Evolutionary conservation across 2,329 filamentous ascomycete species (phyloP).

Genomic region (Myriangium duriaei): DNA sequence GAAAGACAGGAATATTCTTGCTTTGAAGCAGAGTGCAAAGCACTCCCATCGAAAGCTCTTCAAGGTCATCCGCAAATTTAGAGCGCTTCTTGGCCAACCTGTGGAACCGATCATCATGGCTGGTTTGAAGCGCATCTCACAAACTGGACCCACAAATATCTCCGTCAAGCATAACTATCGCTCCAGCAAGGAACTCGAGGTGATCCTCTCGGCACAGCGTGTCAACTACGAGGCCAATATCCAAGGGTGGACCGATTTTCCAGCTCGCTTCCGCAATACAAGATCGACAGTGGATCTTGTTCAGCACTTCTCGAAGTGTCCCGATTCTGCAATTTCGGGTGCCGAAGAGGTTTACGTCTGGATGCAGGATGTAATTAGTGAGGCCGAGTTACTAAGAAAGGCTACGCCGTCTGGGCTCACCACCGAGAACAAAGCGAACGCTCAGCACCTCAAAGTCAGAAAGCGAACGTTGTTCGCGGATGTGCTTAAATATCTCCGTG

Average conservation of each 20-base stretch:
- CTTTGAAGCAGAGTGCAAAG: slow-evolving; percentile 75
- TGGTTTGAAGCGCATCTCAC: slow-evolving; percentile 12
- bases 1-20: slow-evolving; percentile 94
- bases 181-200: slow-evolving; percentile 4
- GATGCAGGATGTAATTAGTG: slow-evolving; percentile 8
- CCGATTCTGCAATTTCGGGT: slow-evolving; percentile 42
- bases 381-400: slow-evolving; percentile 55
- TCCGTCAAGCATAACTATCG: neutral
- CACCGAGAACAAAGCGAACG: slow-evolving; percentile 70
- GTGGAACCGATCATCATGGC: slow-evolving; percentile 45
- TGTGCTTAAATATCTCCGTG: slow-evolving; percentile 65
- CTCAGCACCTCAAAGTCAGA: slow-evolving; percentile 81
- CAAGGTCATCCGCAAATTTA: slow-evolving; percentile 81
- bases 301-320: slow-evolving; percentile 46
- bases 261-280: slow-evolving; percentile 57
- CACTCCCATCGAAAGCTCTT: slow-evolving; percentile 88
- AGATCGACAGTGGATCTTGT: slow-evolving; percentile 62
- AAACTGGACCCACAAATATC: neutral
- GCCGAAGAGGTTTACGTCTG: slow-evolving; percentile 24
- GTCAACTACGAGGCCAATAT: slow-evolving; percentile 10
- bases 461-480: slow-evolving; percentile 88
- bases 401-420: slow-evolving; percentile 71
- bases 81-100: slow-evolving; percentile 62
- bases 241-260: slow-evolving; percentile 31
- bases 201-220: neutral